Conservation (phyloP, 257 asterid species). For the Gentiana macrophylla region DNA sequence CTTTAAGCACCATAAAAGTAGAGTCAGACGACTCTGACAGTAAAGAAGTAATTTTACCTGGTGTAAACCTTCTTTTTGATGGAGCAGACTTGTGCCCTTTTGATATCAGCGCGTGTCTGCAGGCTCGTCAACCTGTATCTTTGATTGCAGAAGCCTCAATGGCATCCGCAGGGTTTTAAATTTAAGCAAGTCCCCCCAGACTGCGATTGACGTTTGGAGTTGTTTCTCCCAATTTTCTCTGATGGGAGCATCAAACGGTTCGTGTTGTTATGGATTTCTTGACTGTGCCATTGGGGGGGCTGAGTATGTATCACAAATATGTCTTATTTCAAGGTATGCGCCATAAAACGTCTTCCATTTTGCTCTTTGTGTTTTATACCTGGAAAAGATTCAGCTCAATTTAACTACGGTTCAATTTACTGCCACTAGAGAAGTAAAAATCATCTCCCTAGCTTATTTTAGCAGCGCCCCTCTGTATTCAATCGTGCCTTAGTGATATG, state of each 20-base stretch:
- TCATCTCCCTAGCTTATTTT: no score
- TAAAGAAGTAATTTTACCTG: conserved; percentile 86
- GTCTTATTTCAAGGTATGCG: background rate
- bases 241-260: conserved; percentile 7
- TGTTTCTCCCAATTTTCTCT: conserved; percentile 5
- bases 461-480: no score
- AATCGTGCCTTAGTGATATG: no score
- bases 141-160: conserved; percentile 89
- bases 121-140: conserved; percentile 93
- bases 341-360: background rate
- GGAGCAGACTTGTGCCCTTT: conserved; percentile 86
- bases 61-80: conserved; percentile 88
- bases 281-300: background rate
- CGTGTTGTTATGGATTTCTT: conserved; percentile 3
- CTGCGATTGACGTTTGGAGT: conserved; percentile 5
- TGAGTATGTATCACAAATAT: conserved; percentile 1
- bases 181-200: conserved; percentile 22
- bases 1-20: conserved; percentile 37
- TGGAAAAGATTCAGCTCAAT: no score
- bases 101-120: conserved; percentile 93
- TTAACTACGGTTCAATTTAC: no score
- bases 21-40: conserved; percentile 73
- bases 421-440: no score
- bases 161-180: conserved; percentile 55
- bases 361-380: no score